Percentiles rank a stretch among this genome's conserved stretches.
phyloP scores from a whole-genome alignment of 2,329 filamentous ascomycete genomes.

The Claviceps humidiphila region DNA sequence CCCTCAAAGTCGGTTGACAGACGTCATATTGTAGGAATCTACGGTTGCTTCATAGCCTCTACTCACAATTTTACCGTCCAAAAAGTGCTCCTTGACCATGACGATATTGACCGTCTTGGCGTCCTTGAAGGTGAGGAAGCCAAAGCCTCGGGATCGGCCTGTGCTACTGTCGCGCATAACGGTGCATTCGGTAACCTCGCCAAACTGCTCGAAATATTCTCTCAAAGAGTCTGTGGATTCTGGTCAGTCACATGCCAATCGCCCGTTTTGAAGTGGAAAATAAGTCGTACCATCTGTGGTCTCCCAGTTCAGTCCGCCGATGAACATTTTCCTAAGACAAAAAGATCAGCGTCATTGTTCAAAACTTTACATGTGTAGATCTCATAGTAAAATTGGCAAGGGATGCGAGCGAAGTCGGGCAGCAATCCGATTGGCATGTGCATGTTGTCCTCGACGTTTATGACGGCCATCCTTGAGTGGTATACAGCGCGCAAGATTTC shows the following conservation, averaged over 20 bases:
- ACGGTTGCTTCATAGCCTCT: not conserved
- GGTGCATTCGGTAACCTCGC: constrained; percentile 92
- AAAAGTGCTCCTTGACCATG: constrained; percentile 98
- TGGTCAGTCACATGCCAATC: constrained; percentile 7
- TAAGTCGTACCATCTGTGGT: constrained; percentile 79
- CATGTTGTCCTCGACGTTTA: not conserved
- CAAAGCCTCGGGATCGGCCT: constrained; percentile 87
- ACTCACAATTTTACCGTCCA: constrained; percentile 94
- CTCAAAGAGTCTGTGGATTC: constrained; percentile 67
- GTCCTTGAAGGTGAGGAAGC: constrained; percentile 95
- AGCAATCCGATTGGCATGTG: not conserved
- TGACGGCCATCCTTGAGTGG: not conserved
- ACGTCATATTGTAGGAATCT: no score
- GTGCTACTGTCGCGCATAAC: constrained; percentile 98
- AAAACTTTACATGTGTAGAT: not conserved
- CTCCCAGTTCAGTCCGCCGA: constrained; percentile 97
- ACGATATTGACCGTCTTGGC: constrained; percentile 97
- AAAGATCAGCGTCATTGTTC: constrained; percentile 1
- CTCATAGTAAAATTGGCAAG: not conserved
- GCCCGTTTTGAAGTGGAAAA: not conserved
- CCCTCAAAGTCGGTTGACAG: not conserved
- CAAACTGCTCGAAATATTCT: constrained; percentile 95
- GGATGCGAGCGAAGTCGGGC: not conserved
- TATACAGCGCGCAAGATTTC: not conserved
- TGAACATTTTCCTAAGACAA: constrained; percentile 87